Conservation (phyloP, 331 rosid genomes). For the Arachis monticola region DNA sequence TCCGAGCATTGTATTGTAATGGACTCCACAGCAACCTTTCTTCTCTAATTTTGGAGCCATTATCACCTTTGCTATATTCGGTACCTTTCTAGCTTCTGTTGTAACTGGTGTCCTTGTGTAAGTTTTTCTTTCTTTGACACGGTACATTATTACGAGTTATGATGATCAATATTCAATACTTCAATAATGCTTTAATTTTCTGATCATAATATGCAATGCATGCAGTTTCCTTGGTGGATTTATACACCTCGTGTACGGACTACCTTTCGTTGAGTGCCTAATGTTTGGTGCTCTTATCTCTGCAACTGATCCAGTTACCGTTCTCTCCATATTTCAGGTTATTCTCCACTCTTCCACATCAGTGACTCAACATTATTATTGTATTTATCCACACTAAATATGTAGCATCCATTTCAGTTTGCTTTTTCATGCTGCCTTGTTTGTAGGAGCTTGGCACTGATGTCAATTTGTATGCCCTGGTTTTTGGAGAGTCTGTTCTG, state of each 20-base stretch:
- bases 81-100: slow-evolving; percentile 73
- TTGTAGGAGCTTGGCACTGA: slow-evolving; percentile 88
- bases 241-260: slow-evolving; percentile 64
- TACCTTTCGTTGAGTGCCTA: slow-evolving; percentile 83
- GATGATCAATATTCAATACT: not conserved
- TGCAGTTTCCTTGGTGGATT: slow-evolving; percentile 81
- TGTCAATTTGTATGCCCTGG: slow-evolving; percentile 81
- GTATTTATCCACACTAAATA: not conserved
- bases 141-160: not conserved
- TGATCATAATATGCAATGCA: not conserved
- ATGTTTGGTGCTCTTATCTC: slow-evolving; percentile 91
- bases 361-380: no score
- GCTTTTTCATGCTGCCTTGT: slow-evolving; percentile 14
- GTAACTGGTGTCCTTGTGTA: slow-evolving; percentile 85
- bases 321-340: slow-evolving; percentile 89
- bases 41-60: slow-evolving; percentile 90
- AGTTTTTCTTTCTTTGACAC: slow-evolving; percentile 16
- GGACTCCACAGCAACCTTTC: slow-evolving; percentile 66
- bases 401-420: not conserved
- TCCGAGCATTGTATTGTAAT: not conserved
- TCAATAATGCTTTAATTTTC: not conserved
- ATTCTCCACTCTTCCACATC: not conserved
- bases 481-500: slow-evolving; percentile 89
- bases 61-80: slow-evolving; percentile 73
- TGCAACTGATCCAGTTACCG: slow-evolving; percentile 92